Evolutionary conservation across 352 stramenopile genomes (phyloP).

Genomic region (Pythium oligandrum): DNA sequence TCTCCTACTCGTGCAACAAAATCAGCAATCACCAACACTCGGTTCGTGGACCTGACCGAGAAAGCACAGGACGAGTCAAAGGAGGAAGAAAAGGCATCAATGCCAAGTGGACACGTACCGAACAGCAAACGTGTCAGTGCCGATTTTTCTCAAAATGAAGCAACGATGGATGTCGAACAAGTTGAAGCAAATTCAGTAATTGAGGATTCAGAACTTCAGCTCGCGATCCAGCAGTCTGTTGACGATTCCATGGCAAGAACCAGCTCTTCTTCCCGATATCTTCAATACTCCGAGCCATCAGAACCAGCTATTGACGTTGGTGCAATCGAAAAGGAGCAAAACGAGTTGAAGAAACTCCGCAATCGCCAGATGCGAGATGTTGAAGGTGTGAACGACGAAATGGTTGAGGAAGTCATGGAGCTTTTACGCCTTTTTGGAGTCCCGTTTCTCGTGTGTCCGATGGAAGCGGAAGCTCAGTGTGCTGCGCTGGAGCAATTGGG

Average conservation of each 20-base stretch:
- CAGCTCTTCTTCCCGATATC: constrained; percentile 7
- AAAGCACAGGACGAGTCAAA: too few species aligned
- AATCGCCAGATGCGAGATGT: constrained; percentile 85
- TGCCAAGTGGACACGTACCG: too few species aligned
- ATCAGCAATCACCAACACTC: too few species aligned
- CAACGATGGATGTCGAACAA: neutral
- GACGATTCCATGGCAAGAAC: neutral
- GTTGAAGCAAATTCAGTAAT: constrained; percentile 8
- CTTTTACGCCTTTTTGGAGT: constrained; percentile 97
- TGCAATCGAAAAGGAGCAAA: constrained; percentile 49
- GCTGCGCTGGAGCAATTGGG: constrained; percentile 93
- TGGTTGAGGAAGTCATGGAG: constrained; percentile 96
- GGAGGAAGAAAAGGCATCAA: too few species aligned
- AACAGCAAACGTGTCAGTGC: neutral
- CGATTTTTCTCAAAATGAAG: neutral
- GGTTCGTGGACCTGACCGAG: too few species aligned
- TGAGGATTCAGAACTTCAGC: constrained; percentile 14
- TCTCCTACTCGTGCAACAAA: neutral
- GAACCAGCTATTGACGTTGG: constrained; percentile 20
- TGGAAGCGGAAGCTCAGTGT: constrained; percentile 99
- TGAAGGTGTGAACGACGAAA: constrained; percentile 96
- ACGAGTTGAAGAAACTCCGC: constrained; percentile 70
- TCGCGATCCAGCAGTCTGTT: constrained; percentile 21
- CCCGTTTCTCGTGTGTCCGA: constrained; percentile 98
- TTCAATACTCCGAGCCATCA: constrained; percentile 13